Conservation (phyloP, 2,329 filamentous ascomycete species). For the Annulohypoxylon truncatum region DNA sequence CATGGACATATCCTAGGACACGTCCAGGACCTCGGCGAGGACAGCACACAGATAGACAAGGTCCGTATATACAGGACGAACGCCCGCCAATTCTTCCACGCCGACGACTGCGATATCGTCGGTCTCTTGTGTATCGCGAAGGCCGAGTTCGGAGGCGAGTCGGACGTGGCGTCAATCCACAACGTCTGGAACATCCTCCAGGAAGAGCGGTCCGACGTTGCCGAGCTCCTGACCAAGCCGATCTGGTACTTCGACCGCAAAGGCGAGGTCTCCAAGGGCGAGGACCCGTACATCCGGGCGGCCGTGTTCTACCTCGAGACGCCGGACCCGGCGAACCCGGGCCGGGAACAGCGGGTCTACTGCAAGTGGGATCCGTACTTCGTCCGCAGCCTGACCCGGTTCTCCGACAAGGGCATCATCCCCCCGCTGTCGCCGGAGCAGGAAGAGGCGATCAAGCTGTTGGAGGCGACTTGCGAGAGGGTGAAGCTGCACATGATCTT, state of each 20-base stretch:
- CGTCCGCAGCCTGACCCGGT: conserved; percentile 78
- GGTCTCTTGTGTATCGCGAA: conserved; percentile 84
- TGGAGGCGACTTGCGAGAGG: conserved; percentile 80
- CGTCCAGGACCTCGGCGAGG: conserved; percentile 88
- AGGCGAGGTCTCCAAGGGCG: conserved; percentile 79
- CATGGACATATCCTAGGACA: conserved; percentile 85
- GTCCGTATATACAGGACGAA: conserved; percentile 93
- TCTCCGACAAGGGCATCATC: conserved; percentile 78
- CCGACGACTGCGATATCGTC: conserved; percentile 85
- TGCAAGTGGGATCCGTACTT: conserved; percentile 94
- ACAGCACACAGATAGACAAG: conserved; percentile 82
- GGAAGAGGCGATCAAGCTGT: conserved; percentile 71
- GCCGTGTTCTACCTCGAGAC: conserved; percentile 82
- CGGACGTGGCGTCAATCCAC: conserved; percentile 82
- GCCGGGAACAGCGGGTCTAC: conserved; percentile 74
- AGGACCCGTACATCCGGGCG: conserved; percentile 79
- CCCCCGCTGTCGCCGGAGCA: conserved; percentile 78
- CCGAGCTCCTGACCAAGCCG: conserved; percentile 77
- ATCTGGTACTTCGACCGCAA: conserved; percentile 95
- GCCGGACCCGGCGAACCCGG: conserved; percentile 51
- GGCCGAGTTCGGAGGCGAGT: conserved; percentile 84
- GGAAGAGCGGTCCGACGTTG: conserved; percentile 79
- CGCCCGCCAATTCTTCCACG: conserved; percentile 86
- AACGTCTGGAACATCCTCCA: conserved; percentile 85
- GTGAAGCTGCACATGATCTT: conserved; percentile 86